These are phyloP conservation scores for Moniliophthora roreri DNA, from an alignment of 1,284 basidiomycete genomes.

Conservation along the genomic window DNA sequence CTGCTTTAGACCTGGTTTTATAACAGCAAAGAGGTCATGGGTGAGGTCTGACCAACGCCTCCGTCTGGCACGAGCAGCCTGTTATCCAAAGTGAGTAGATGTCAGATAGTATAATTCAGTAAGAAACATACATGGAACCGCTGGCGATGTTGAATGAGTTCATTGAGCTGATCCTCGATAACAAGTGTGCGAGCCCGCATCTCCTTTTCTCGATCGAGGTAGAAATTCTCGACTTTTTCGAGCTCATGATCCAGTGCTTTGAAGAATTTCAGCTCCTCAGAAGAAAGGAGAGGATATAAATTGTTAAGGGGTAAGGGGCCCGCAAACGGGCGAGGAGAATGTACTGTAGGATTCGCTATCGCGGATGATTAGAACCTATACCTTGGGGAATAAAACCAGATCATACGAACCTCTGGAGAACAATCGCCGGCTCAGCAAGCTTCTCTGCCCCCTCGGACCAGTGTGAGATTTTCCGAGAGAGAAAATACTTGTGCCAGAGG, in stretches of 20 bases:
- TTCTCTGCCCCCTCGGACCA: background rate
- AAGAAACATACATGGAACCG: conserved; percentile 57
- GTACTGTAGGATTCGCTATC: too few relatives aligned
- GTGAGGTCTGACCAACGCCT: background rate
- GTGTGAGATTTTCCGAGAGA: background rate
- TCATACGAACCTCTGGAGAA: conserved; percentile 8
- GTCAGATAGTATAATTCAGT: background rate
- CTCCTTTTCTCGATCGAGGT: conserved; percentile 71
- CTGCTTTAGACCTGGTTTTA: background rate
- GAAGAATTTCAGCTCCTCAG: conserved; percentile 73
- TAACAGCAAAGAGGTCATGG: background rate
- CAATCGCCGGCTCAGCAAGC: conserved; percentile 1
- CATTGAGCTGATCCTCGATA: conserved; percentile 72
- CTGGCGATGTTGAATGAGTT: conserved; percentile 70
- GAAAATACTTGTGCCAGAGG: too few relatives aligned
- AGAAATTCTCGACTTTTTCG: conserved; percentile 85
- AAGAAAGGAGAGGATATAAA: conserved; percentile 51
- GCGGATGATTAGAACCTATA: too few relatives aligned
- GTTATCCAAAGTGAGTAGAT: background rate
- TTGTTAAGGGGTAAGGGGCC: conserved; percentile 43
- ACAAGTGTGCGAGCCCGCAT: conserved; percentile 49
- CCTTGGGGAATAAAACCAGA: too few relatives aligned
- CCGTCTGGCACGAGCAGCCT: background rate
- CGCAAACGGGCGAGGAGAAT: background rate
- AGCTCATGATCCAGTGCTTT: conserved; percentile 73